phyloP scores from a whole-genome alignment of 371 early-diverging fungal species.

The Lichtheimia ramosa region DNA sequence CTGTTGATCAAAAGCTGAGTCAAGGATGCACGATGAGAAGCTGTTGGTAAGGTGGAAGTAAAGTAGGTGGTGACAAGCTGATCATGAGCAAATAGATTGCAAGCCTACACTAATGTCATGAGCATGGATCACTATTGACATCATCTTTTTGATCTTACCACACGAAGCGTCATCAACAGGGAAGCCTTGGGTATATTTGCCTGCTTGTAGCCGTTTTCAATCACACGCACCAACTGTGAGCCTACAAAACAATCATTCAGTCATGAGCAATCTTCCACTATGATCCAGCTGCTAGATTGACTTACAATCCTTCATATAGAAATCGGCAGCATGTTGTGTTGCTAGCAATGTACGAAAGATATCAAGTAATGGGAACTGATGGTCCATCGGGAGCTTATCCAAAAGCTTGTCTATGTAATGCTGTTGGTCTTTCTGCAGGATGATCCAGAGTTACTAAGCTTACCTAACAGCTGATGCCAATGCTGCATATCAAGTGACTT shows the following conservation, averaged over 20 bases:
- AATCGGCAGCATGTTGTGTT: slow-evolving; percentile 36
- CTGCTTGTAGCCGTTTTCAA: slow-evolving; percentile 10
- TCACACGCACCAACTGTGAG: slow-evolving; percentile 15
- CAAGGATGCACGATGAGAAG: slow-evolving; percentile 42
- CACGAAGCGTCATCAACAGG: slow-evolving; percentile 54
- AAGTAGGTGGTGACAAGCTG: slow-evolving; percentile 46
- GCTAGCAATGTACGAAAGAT: slow-evolving; percentile 61
- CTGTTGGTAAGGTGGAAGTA: slow-evolving; percentile 45
- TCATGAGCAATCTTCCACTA: neutral
- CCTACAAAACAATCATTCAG: neutral
- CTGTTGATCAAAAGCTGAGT: slow-evolving; percentile 64
- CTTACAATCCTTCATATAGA: slow-evolving; percentile 49
- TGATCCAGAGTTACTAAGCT: neutral
- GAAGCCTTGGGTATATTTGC: slow-evolving; percentile 32
- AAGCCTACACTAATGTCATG: slow-evolving; percentile 31
- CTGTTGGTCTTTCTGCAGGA: neutral
- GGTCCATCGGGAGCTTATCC: slow-evolving; percentile 41
- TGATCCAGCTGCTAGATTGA: neutral
- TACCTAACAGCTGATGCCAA: neutral
- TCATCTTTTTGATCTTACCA: slow-evolving; percentile 27
- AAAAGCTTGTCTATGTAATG: slow-evolving; percentile 29
- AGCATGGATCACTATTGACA: neutral
- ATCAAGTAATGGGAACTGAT: slow-evolving; percentile 68
- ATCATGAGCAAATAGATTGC: slow-evolving; percentile 59
- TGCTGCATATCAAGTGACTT: no score